Evolutionary conservation across 371 early-diverging fungal species (phyloP), one percentile per base, ranked within the genome.

Genomic region (Smittium culicis): DNA sequence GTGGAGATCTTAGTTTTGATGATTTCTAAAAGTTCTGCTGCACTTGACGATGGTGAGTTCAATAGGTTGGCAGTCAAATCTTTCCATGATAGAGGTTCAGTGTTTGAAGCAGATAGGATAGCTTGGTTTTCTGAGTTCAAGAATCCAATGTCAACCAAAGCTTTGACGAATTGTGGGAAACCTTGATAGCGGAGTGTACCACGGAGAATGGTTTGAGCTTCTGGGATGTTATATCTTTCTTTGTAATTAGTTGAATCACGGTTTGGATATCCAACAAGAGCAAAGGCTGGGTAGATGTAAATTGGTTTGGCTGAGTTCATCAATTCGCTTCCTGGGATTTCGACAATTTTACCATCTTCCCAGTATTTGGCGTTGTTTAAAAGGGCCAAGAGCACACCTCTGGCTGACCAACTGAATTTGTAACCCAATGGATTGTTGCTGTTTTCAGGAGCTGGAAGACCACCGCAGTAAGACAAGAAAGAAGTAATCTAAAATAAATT

Each of bases 391-490:
- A 98, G 79, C 31, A 97, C 99, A 66, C 97, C 92, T 69, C 90
- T 88, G 8, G 96, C 91, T 33, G 90, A 90, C 99, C 99, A 98
- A 72, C 90, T 89, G 81, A 98, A 98, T 80, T 98, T 98, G 86
- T 98, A 98, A 34, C 98, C 98, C 35, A 98, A 86, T 61, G 99
- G 98, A 75, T 96, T 97, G 84, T 92, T 87, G 65, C 91, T 90
- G 66, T 85, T 88, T 77, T 98, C 99, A 24, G 99, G 99, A 32
- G 98, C 99, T 20, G 99, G 99, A 66, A 98, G 84, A 58, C 99
- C 98, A 70, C 98, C 97, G 79, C 98, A 98, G 90, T 91, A 98
- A 8, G 94, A 93, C 65, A 90, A 82, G 79, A 97, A 98, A 11
- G 90, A 89, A 55, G 79, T 71, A 61, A 77, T 77, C 68, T 62